Percentiles rank a stretch among this genome's conserved stretches.
Evolutionary conservation across 257 asterid species (phyloP).

Genomic region (Solanum chiquidenum): DNA sequence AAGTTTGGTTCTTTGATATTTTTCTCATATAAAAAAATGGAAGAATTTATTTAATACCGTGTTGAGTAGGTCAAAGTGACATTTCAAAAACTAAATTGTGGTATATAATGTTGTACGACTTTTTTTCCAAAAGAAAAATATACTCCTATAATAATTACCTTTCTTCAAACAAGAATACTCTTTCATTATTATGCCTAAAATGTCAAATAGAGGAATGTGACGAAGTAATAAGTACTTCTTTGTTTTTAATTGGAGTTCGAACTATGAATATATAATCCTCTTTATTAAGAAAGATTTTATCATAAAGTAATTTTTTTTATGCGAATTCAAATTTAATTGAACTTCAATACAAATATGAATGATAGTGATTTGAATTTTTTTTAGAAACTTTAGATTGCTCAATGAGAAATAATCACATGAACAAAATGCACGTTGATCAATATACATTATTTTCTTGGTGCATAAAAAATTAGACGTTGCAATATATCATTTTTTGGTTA

Average conservation of each 20-base stretch:
- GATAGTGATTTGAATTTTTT: neutral
- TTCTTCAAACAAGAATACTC: neutral
- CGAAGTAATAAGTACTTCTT: neutral
- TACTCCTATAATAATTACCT: neutral
- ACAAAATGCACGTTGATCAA: neutral
- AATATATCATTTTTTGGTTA: neutral
- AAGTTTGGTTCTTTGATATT: neutral
- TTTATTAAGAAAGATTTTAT: neutral
- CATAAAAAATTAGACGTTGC: neutral
- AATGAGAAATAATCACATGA: neutral
- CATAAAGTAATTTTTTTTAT: neutral
- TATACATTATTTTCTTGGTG: neutral
- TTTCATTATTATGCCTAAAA: neutral
- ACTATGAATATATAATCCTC: neutral
- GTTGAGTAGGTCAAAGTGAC: neutral
- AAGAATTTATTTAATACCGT: neutral
- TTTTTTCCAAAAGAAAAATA: neutral
- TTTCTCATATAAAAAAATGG: neutral
- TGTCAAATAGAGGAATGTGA: neutral
- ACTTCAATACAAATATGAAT: no score
- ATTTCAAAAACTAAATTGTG: neutral
- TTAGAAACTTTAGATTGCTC: neutral
- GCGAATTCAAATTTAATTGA: neutral
- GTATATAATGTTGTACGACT: neutral
- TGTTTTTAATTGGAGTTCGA: accelerated